phyloP scores from a whole-genome alignment of 495 filamentous ascomycete genomes.

The Penicillium nucicola region DNA sequence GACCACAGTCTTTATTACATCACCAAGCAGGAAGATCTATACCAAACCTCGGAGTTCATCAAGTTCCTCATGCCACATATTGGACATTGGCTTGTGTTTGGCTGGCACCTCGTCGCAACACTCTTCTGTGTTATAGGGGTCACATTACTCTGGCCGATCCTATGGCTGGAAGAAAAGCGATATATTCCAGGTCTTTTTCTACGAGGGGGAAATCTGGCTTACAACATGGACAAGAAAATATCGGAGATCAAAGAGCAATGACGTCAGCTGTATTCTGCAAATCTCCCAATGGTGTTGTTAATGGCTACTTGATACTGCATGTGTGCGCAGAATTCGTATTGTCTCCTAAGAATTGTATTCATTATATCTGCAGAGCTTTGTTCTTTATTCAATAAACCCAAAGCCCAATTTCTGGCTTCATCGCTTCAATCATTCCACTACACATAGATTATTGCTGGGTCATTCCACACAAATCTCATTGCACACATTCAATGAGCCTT shows the following conservation, averaged over 20 bases:
- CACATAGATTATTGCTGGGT: background rate
- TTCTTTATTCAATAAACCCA: background rate
- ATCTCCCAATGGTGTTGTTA: background rate
- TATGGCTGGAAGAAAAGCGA: slow-evolving; percentile 45
- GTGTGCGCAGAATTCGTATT: background rate
- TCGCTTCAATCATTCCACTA: background rate
- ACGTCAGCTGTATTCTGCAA: background rate
- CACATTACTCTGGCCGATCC: slow-evolving; percentile 48
- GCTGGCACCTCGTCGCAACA: slow-evolving; percentile 61
- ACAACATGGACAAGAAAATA: slow-evolving; percentile 21
- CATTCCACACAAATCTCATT: background rate
- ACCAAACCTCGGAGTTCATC: slow-evolving; percentile 75
- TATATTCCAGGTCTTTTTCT: slow-evolving; percentile 21
- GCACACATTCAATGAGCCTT: background rate
- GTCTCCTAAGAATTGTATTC: background rate
- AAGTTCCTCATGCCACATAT: slow-evolving; percentile 55
- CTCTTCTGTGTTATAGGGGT: slow-evolving; percentile 59
- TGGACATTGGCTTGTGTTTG: slow-evolving; percentile 43
- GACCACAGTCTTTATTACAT: slow-evolving; percentile 60
- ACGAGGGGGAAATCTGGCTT: slow-evolving; percentile 26
- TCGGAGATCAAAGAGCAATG: slow-evolving; percentile 24
- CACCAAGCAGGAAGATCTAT: slow-evolving; percentile 72
- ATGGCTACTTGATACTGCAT: background rate
- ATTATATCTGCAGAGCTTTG: background rate
- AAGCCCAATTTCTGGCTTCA: no score